phyloP scores from a whole-genome alignment of 148 eudicot species.

The Rhododendron ovatum region DNA sequence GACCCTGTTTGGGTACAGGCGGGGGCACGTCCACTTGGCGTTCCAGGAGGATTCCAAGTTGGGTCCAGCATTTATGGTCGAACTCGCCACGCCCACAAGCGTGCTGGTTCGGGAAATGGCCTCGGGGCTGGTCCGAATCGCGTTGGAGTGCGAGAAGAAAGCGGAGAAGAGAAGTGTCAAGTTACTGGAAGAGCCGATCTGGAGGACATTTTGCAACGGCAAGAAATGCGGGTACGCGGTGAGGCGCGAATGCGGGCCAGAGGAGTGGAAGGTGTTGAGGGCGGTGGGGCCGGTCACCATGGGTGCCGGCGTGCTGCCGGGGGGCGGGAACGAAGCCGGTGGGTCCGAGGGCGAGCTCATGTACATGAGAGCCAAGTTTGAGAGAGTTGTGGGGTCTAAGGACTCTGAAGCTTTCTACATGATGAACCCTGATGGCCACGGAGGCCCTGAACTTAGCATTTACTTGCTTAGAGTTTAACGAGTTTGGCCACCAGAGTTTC shows the following conservation, averaged over 20 bases:
- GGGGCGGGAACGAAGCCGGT: not conserved
- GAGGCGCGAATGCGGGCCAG: constrained; percentile 50
- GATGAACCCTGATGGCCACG: constrained; percentile 62
- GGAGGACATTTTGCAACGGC: constrained; percentile 87
- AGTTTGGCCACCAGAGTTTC: not conserved
- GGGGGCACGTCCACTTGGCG: constrained; percentile 55
- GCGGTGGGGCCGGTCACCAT: constrained; percentile 69
- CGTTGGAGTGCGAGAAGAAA: constrained; percentile 54
- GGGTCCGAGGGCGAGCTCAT: constrained; percentile 58
- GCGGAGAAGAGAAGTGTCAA: constrained; percentile 24
- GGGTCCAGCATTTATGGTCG: constrained; percentile 47
- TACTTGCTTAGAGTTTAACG: constrained; percentile 45
- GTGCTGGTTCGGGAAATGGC: constrained; percentile 61
- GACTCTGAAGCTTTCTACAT: constrained; percentile 80
- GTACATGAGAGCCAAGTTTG: constrained; percentile 88
- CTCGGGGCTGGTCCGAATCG: constrained; percentile 56
- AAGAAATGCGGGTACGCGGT: constrained; percentile 73
- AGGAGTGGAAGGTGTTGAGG: constrained; percentile 48
- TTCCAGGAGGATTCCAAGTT: constrained; percentile 48
- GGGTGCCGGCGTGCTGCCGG: constrained; percentile 81
- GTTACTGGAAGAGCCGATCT: constrained; percentile 63
- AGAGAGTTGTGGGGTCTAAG: constrained; percentile 68
- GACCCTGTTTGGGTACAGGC: constrained; percentile 49
- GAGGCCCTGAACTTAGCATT: constrained; percentile 61
- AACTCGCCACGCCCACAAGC: constrained; percentile 54